These are phyloP conservation scores for Boletus sp. DNA, from an alignment of 768 basidiomycete genomes.

Conservation along the genomic window DNA sequence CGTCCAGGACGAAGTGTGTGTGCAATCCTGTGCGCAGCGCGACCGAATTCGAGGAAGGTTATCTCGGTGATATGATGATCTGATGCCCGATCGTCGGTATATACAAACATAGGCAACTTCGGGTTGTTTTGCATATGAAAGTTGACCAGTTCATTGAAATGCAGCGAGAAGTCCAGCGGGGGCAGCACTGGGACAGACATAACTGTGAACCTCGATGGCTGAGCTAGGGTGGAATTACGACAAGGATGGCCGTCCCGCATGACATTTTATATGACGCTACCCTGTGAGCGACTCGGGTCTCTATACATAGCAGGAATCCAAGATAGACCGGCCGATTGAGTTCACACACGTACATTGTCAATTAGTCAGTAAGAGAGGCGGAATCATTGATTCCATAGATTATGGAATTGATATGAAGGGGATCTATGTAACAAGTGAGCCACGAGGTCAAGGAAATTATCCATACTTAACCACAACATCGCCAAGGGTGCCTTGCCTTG, in stretches of 20 bases:
- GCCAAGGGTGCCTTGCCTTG: background rate
- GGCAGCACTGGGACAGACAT: slow-evolving; percentile 10
- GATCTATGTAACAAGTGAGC: background rate
- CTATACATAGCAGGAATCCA: background rate
- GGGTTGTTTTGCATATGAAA: too few relatives aligned
- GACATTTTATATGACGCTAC: background rate
- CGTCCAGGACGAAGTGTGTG: too few relatives aligned
- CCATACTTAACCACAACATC: background rate
- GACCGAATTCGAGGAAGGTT: slow-evolving; percentile 10
- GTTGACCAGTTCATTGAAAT: slow-evolving; percentile 15
- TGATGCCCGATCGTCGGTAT: slow-evolving; percentile 10
- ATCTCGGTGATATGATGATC: slow-evolving; percentile 8
- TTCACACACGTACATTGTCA: background rate
- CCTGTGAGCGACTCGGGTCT: background rate
- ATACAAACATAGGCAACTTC: slow-evolving; percentile 14
- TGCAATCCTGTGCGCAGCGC: slow-evolving; percentile 32
- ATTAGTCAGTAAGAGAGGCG: background rate
- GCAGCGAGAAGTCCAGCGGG: slow-evolving; percentile 14
- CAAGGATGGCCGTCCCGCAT: background rate
- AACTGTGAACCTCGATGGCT: background rate
- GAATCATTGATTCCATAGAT: background rate
- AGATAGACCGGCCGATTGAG: background rate
- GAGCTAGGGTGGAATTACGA: background rate
- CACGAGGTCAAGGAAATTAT: background rate
- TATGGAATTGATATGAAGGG: background rate